Percentiles rank a stretch among this genome's conserved stretches.
Conservation (phyloP, 306 rosid genomes). For the Acacia crassicarpa region DNA sequence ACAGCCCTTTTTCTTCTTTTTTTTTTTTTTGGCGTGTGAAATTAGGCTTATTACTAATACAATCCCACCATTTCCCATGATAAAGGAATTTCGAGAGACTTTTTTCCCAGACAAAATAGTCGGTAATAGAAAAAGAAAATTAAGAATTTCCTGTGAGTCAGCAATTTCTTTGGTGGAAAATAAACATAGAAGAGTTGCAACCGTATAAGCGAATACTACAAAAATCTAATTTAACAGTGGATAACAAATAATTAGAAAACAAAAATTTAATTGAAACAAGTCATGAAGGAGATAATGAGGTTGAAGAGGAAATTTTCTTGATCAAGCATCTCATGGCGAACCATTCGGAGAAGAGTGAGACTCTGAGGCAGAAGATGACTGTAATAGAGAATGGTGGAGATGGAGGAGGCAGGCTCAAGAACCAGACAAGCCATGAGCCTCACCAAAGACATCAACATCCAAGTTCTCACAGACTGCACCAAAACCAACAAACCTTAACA, state of each 20-base stretch:
- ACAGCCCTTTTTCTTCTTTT: too few species aligned
- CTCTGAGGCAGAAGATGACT: constrained; percentile 61
- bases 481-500: neutral
- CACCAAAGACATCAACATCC: constrained; percentile 43
- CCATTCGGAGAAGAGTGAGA: constrained; percentile 8
- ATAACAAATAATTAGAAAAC: neutral
- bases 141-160: too few species aligned
- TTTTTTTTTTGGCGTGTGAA: too few species aligned
- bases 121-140: too few species aligned
- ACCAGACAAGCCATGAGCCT: constrained; percentile 53
- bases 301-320: constrained; percentile 58
- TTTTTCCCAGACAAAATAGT: too few species aligned
- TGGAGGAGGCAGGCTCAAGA: constrained; percentile 51
- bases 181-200: neutral
- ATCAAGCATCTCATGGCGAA: constrained; percentile 56
- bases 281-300: constrained; percentile 40
- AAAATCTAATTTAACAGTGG: neutral
- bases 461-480: constrained; percentile 10
- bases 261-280: neutral
- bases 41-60: too few species aligned
- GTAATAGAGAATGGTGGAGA: constrained; percentile 62
- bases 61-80: too few species aligned
- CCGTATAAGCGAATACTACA: too few species aligned
- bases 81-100: too few species aligned
- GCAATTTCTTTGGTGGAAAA: neutral